Base-by-base conservation (phyloP, 2,329 filamentous ascomycete species). In the Microdochium bolleyi region DNA sequence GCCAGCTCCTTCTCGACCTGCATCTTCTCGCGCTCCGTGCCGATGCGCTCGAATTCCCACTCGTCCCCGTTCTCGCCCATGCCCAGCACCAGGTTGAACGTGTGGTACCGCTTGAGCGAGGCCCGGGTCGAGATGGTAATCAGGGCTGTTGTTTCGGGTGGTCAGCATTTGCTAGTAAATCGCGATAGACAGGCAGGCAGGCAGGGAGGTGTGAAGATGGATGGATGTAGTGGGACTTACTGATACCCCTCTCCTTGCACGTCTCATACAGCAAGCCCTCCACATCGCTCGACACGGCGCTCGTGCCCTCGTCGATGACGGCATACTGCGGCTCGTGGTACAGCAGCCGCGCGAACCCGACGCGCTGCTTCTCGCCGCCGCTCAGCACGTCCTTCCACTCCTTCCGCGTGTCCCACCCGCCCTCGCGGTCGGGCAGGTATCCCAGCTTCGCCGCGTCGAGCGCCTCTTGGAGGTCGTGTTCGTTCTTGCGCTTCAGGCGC, bases 341-440 rank as follows among this genome's bases (percentile, higher is more conserved):
- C 41, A 97, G 74, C 50, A 99, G 69, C 48, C 94, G 78, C 3
- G 95, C 92, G 62, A 99, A 90, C 0, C 84, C 90, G 81, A 99
- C 89, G 22, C 94, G 79, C 73, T 99, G 94, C 74, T 99, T 99
- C 77, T 99, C 94, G 13, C 94, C 94, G 38, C 94, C 94, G 58
- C 87, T 92, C n/a, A 99, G 77, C 3, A 99, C 90, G 61, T 97
- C 92, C 72, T 97, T 96, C 94, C 94, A 99, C 66, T 96, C 92
- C 70, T 99, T 97, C 53, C 90, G 82, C 3, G 90, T 94, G 65
- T 99, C 90, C 91, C 91, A 97, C 14, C 94, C 94, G 38, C 94
- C 94, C 74, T 99, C 94, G 16, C 94, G 84, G 49, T 92, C 84
- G 1, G 90, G 89, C 1, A 99, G 79, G 68, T 99, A 97, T 3